Conservation (phyloP, 176 grass and related monocot species). For the Rhynchospora breviuscula region DNA sequence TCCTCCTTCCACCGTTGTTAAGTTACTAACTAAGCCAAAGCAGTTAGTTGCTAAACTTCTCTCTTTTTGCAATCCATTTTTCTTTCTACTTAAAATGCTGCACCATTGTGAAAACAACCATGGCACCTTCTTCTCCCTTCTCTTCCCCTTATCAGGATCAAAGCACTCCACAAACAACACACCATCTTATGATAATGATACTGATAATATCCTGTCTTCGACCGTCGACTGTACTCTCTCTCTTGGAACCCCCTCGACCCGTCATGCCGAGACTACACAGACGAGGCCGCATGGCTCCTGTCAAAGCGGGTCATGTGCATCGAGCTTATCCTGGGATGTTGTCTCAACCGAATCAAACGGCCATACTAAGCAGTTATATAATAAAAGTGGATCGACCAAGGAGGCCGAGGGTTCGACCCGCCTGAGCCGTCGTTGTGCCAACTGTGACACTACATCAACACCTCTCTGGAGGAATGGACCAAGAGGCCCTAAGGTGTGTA, state of each 20-base stretch:
- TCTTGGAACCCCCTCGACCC: slow-evolving; percentile 86
- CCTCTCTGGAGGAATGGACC: slow-evolving; percentile 94
- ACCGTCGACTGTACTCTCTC: slow-evolving; percentile 91
- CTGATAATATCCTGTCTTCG: background rate
- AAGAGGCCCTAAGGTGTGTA: slow-evolving; percentile 74
- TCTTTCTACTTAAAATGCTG: slow-evolving; percentile 24
- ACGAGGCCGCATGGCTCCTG: background rate
- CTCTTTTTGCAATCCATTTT: background rate
- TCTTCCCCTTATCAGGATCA: slow-evolving; percentile 30
- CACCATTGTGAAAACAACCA: slow-evolving; percentile 55
- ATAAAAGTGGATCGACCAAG: background rate
- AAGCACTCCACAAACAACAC: slow-evolving; percentile 36
- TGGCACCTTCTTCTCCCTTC: slow-evolving; percentile 33
- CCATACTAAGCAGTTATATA: slow-evolving; percentile 14
- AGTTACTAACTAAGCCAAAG: background rate
- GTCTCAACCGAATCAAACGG: slow-evolving; percentile 16
- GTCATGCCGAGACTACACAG: slow-evolving; percentile 44
- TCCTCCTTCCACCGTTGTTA: slow-evolving; percentile 5
- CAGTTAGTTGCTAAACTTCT: background rate
- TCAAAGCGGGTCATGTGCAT: background rate
- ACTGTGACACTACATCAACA: slow-evolving; percentile 89
- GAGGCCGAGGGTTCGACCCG: slow-evolving; percentile 19
- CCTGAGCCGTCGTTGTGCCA: slow-evolving; percentile 61
- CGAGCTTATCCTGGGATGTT: slow-evolving; percentile 43
- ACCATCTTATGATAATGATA: slow-evolving; percentile 18